These are phyloP conservation scores for Coprinopsis strossmayeri DNA, from an alignment of 768 basidiomycete genomes.

Conservation along the genomic window DNA sequence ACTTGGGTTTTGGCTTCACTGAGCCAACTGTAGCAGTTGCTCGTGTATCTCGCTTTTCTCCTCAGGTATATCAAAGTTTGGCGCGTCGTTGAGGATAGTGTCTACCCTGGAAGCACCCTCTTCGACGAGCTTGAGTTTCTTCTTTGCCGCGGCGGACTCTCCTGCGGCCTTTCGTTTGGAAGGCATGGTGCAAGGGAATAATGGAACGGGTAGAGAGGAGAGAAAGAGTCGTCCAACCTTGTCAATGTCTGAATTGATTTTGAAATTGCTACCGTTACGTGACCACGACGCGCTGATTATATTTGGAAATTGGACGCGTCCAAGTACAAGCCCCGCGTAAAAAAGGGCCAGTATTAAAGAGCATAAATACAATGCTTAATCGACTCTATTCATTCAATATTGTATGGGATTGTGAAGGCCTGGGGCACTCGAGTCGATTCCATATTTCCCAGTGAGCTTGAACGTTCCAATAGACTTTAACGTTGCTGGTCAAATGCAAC, in stretches of 20 bases:
- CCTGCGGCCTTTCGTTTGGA: conserved; percentile 33
- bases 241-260: too few relatives aligned
- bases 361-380: too few relatives aligned
- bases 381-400: too few relatives aligned
- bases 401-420: not conserved
- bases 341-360: too few relatives aligned
- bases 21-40: conserved; percentile 15
- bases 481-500: not conserved
- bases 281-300: too few relatives aligned
- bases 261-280: too few relatives aligned
- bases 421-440: not conserved
- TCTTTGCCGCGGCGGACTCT: conserved; percentile 17
- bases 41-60: conserved; percentile 19
- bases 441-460: not conserved
- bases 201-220: too few relatives aligned
- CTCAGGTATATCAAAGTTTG: conserved; percentile 28
- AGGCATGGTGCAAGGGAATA: conserved; percentile 14
- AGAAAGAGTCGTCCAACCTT: too few relatives aligned
- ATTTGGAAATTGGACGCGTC: too few relatives aligned
- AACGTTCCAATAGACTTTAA: not conserved
- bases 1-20: conserved; percentile 27
- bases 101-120: conserved; percentile 18
- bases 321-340: too few relatives aligned
- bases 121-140: conserved; percentile 25
- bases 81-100: conserved; percentile 30